phyloP scores from a whole-genome alignment of 1,284 basidiomycete genomes.

The Sanguinoderma infundibulare region DNA sequence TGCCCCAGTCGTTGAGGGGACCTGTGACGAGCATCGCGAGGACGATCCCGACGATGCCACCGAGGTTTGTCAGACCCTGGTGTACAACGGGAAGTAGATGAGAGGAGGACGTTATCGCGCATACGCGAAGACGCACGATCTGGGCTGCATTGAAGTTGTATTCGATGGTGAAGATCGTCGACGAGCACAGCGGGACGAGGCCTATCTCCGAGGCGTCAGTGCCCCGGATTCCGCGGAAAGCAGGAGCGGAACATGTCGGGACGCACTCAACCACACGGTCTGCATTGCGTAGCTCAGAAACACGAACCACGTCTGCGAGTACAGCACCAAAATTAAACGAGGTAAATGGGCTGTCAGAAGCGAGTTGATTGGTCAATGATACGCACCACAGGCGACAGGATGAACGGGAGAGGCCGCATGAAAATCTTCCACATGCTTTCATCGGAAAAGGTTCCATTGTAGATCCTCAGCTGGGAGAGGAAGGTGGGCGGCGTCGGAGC shows the following conservation, averaged over 20 bases:
- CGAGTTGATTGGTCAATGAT: neutral
- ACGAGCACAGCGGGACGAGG: conserved; percentile 44
- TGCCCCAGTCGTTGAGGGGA: conserved; percentile 46
- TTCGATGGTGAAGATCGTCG: conserved; percentile 46
- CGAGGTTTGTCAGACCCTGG: conserved; percentile 45
- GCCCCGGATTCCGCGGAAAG: neutral
- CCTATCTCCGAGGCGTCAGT: conserved; percentile 30
- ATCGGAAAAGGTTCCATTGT: conserved; percentile 41
- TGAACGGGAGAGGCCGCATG: conserved; percentile 44
- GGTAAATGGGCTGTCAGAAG: too few species aligned
- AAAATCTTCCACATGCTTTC: conserved; percentile 40
- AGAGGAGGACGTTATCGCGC: too few species aligned
- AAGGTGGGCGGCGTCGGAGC: conserved; percentile 32
- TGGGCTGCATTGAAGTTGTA: conserved; percentile 44
- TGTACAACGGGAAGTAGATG: neutral
- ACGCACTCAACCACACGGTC: conserved; percentile 46
- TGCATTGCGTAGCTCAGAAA: conserved; percentile 44
- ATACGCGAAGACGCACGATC: conserved; percentile 21
- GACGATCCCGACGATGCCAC: conserved; percentile 46
- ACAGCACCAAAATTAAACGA: neutral
- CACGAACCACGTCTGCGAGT: conserved; percentile 41
- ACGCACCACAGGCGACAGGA: conserved; percentile 45
- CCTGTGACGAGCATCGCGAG: conserved; percentile 44
- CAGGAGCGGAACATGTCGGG: neutral
- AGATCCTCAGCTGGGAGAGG: conserved; percentile 40